Conservation (phyloP, 2,329 filamentous ascomycete species). For the Gnomoniopsis sp. region DNA sequence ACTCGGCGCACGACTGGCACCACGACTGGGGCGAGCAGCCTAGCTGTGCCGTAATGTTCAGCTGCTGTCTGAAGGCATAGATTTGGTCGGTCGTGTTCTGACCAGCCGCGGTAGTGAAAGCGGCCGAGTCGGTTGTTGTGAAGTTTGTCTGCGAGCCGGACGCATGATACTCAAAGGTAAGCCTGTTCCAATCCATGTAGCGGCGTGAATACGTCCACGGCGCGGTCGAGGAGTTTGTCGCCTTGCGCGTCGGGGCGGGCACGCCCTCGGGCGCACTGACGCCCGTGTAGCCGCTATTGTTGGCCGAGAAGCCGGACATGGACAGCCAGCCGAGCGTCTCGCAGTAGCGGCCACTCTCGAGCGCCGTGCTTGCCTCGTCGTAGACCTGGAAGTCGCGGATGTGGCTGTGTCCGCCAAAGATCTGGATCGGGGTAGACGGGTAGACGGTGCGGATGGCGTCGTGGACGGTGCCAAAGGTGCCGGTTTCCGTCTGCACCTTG, state of each 20-base stretch:
- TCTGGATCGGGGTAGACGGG: conserved; percentile 58
- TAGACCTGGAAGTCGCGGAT: conserved; percentile 63
- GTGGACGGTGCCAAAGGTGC: conserved; percentile 45
- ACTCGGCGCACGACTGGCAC: conserved; percentile 54
- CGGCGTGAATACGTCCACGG: conserved; percentile 51
- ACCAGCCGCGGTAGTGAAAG: conserved; percentile 22
- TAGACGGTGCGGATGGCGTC: conserved; percentile 55
- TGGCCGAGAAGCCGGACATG: conserved; percentile 55
- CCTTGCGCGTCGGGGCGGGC: conserved; percentile 37
- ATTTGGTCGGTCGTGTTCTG: conserved; percentile 20
- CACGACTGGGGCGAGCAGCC: conserved; percentile 60
- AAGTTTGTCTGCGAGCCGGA: conserved; percentile 27
- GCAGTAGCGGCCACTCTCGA: conserved; percentile 64
- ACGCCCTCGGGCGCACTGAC: conserved; percentile 33
- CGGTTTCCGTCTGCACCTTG: conserved; percentile 38
- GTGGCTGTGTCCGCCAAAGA: conserved; percentile 64
- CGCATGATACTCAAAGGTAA: conserved; percentile 63
- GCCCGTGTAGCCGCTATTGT: conserved; percentile 39
- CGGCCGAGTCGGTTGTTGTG: conserved; percentile 7
- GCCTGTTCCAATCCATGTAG: conserved; percentile 66
- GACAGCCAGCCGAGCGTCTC: conserved; percentile 66
- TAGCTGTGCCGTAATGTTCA: conserved; percentile 49
- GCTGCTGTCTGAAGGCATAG: conserved; percentile 43
- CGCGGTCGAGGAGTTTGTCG: conserved; percentile 33
- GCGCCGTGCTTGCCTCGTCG: conserved; percentile 57